Percentiles rank a stretch among this genome's conserved stretches.
These are phyloP conservation scores for Fusarium ambrosium DNA, from an alignment of 2,329 filamentous ascomycete genomes.

Conservation along the genomic window DNA sequence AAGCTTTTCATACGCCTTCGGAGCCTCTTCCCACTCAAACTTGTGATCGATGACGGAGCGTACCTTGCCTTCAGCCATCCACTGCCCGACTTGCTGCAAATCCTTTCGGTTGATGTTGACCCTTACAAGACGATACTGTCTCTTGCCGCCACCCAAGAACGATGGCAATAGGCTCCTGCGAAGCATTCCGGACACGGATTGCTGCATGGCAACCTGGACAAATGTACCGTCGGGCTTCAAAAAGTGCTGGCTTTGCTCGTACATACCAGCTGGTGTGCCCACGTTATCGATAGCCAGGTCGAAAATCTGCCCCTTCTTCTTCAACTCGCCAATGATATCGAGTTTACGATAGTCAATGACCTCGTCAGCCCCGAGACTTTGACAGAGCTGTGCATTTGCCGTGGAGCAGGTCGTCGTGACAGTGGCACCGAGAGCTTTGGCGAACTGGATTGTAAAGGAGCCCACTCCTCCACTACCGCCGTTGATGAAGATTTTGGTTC, in stretches of 20 bases:
- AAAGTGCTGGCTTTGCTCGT: constrained; percentile 33
- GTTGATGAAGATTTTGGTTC: constrained; percentile 47
- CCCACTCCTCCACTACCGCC: constrained; percentile 52
- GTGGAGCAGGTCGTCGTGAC: constrained; percentile 54
- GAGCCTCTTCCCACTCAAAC: constrained; percentile 39
- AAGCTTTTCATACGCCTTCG: constrained; percentile 42
- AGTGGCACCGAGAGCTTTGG: constrained; percentile 50
- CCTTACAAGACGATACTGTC: constrained; percentile 17
- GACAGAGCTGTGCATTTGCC: constrained; percentile 51
- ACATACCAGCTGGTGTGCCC: constrained; percentile 34
- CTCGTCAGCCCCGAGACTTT: constrained; percentile 51
- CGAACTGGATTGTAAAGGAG: constrained; percentile 55
- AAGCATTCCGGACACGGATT: background rate
- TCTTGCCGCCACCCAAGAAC: constrained; percentile 28
- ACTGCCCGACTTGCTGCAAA: constrained; percentile 19
- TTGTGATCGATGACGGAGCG: constrained; percentile 38
- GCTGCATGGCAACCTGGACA: constrained; percentile 37
- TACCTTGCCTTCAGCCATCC: constrained; percentile 47
- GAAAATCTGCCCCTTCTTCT: constrained; percentile 30
- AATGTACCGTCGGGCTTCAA: constrained; percentile 38
- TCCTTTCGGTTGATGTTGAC: constrained; percentile 4
- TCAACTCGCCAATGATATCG: constrained; percentile 31
- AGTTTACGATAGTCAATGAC: constrained; percentile 30
- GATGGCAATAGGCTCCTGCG: constrained; percentile 27
- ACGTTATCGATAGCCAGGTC: constrained; percentile 49